phyloP scores from a whole-genome alignment of 2,329 filamentous ascomycete species.

The Ascochyta fabae region DNA sequence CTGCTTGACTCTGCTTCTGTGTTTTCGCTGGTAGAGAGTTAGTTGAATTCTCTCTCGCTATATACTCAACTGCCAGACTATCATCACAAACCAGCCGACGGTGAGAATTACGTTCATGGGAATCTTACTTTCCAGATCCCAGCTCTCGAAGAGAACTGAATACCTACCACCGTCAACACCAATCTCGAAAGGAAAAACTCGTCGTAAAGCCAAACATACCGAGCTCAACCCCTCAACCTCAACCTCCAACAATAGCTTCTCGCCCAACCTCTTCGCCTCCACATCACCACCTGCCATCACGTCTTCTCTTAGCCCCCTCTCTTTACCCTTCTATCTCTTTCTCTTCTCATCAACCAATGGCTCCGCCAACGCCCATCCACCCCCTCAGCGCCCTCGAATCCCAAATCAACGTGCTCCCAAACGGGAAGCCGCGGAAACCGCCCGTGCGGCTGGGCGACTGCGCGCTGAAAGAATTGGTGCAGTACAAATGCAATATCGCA shows the following conservation, averaged over 20 bases:
- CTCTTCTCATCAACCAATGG: slow-evolving; percentile 52
- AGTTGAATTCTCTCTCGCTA: neutral
- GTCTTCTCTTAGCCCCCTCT: slow-evolving; percentile 5
- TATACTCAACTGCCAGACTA: neutral
- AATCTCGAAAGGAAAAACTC: neutral
- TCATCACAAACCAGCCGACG: neutral
- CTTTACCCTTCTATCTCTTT: slow-evolving; percentile 1
- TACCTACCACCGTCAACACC: slow-evolving; percentile 39
- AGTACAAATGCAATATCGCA: slow-evolving; percentile 67
- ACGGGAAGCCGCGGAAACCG: slow-evolving; percentile 60
- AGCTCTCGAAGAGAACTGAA: slow-evolving; percentile 48
- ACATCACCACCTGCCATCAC: slow-evolving; percentile 28
- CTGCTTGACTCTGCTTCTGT: neutral
- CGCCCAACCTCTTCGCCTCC: slow-evolving; percentile 57
- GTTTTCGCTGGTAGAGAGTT: neutral
- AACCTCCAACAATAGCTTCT: slow-evolving; percentile 56
- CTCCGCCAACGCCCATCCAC: slow-evolving; percentile 62
- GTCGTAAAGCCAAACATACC: slow-evolving; percentile 24
- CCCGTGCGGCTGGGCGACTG: slow-evolving; percentile 62
- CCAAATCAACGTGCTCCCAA: slow-evolving; percentile 59
- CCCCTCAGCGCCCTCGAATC: slow-evolving; percentile 58
- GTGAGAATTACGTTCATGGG: neutral
- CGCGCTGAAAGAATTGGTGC: slow-evolving; percentile 64
- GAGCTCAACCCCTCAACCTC: slow-evolving; percentile 38
- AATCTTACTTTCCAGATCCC: slow-evolving; percentile 2